A percentile compares a stretch with the other conserved stretches of the same genome.
phyloP scores from a whole-genome alignment of 108 stramenopile species.

The Nannochloropsis granulata region DNA sequence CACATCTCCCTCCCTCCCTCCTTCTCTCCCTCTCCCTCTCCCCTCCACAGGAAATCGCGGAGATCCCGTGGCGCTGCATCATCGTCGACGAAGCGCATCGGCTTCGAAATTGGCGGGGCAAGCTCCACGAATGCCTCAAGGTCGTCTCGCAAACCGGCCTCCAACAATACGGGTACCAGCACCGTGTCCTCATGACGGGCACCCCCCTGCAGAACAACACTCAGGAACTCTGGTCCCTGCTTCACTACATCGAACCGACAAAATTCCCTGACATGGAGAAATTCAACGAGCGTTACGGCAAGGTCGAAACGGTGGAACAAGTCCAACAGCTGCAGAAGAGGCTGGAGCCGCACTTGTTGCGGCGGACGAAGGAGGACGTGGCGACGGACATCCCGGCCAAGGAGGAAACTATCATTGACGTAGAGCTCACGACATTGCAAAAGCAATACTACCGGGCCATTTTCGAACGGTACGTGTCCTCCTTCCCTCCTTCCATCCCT shows the following conservation, averaged over 20 bases:
- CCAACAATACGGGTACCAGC: conserved; percentile 73
- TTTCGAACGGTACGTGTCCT: conserved; percentile 6
- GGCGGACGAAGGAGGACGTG: conserved; percentile 90
- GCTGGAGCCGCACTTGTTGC: conserved; percentile 92
- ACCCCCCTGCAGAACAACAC: conserved; percentile 98
- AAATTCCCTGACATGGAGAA: conserved; percentile 71
- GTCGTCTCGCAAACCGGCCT: conserved; percentile 41
- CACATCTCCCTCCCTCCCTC: too few species aligned
- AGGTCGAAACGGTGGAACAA: conserved; percentile 74
- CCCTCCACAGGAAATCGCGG: conserved; percentile 46
- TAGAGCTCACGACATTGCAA: conserved; percentile 93
- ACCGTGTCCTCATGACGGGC: conserved; percentile 89
- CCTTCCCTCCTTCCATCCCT: background rate
- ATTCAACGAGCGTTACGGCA: conserved; percentile 71
- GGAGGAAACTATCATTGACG: conserved; percentile 96
- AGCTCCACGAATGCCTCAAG: conserved; percentile 82
- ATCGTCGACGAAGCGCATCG: conserved; percentile 44
- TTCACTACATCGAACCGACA: conserved; percentile 91
- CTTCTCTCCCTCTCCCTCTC: too few species aligned
- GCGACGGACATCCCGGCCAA: conserved; percentile 96
- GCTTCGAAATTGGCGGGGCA: conserved; percentile 74
- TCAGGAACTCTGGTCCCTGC: conserved; percentile 85
- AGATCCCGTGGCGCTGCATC: conserved; percentile 43
- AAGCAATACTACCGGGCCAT: conserved; percentile 94
- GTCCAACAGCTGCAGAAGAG: conserved; percentile 70